Evolutionary conservation across 495 filamentous ascomycete genomes (phyloP).

Genomic region (Podospora tetraspora): DNA sequence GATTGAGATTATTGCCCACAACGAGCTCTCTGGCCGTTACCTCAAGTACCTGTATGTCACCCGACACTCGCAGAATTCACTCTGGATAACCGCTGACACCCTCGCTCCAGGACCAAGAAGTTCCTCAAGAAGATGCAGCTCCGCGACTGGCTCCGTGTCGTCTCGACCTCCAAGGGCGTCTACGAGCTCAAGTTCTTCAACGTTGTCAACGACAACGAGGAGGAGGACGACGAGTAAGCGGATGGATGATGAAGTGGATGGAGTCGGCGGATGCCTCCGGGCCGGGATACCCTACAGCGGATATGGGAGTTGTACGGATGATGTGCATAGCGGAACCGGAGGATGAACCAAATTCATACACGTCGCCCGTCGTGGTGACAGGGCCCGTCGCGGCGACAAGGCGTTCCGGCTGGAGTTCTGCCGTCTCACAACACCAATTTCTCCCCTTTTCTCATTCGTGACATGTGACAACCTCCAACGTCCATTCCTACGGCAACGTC

Average conservation of each 20-base stretch:
- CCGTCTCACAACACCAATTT: background rate
- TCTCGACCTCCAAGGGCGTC: conserved; percentile 91
- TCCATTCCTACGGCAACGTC: conserved; percentile 51
- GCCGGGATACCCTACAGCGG: conserved; percentile 18
- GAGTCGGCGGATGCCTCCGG: conserved; percentile 18
- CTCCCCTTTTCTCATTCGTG: background rate
- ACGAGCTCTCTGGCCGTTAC: conserved; percentile 96
- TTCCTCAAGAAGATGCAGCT: conserved; percentile 99
- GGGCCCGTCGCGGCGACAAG: conserved; percentile 21
- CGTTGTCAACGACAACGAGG: conserved; percentile 93
- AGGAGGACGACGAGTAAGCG: conserved; percentile 93
- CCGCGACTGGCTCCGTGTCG: conserved; percentile 98
- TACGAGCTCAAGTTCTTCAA: conserved; percentile 99
- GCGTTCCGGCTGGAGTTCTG: conserved; percentile 17
- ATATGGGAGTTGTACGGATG: conserved; percentile 14
- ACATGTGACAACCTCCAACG: background rate
- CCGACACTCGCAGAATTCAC: conserved; percentile 13
- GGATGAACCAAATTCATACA: conserved; percentile 21
- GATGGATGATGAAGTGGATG: conserved; percentile 14
- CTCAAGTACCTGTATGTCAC: conserved; percentile 91
- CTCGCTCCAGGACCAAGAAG: conserved; percentile 87
- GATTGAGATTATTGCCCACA: conserved; percentile 96
- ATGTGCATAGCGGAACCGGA: conserved; percentile 19
- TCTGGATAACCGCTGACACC: conserved; percentile 6
- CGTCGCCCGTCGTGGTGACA: conserved; percentile 2